Base-by-base conservation (phyloP, 2,329 filamentous ascomycete genomes). In the Apiospora arundinis region DNA sequence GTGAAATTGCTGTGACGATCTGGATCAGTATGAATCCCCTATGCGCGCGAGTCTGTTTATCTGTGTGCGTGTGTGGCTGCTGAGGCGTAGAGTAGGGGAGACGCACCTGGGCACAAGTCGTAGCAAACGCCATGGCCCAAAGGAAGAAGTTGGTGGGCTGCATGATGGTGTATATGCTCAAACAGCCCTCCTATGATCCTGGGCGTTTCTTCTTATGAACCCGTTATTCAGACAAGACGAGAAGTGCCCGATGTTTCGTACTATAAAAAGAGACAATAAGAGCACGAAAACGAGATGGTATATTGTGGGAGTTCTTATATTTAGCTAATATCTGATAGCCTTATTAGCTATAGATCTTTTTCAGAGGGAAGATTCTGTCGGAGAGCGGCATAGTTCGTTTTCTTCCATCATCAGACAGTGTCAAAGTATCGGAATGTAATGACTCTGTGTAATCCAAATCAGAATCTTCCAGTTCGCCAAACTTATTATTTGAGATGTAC, bases 61-160 rank as follows among this genome's bases (percentile, higher is more conserved):
- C 37, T 3, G 12, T 3, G 12, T 18, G 32, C 2, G 21, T n/a
- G 3, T n/a, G 12, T 9, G 8, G 6, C 32, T 12, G 9, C 28
- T 23, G 14, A 49, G 37, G 14, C 25, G 37, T 21, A 11, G 65
- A 6, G n/a, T n/a, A 69, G 18, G 25, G 8, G 23, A 6, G 14
- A 52, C 37, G 7, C 66, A 73, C 71, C 48, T 73, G 67, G 32
- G 71, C 60, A 48, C 68, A 66, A 25, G 67, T 67, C 9, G 71
- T 60, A 8, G 16, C n/a, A 11, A 46, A 45, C 6, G 60, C 46
- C 60, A 66, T 18, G 25, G 56, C 40, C 44, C 48, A 37, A 16
- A 73, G 32, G 11, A 69, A 21, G 21, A 73, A 7, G 12, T 44
- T 63, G 2, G 70, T 45, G 60, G 71, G 52, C 44, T 68, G 70